These are phyloP conservation scores for Diatrype stigma DNA, from an alignment of 2,329 filamentous ascomycete genomes.

Conservation along the genomic window DNA sequence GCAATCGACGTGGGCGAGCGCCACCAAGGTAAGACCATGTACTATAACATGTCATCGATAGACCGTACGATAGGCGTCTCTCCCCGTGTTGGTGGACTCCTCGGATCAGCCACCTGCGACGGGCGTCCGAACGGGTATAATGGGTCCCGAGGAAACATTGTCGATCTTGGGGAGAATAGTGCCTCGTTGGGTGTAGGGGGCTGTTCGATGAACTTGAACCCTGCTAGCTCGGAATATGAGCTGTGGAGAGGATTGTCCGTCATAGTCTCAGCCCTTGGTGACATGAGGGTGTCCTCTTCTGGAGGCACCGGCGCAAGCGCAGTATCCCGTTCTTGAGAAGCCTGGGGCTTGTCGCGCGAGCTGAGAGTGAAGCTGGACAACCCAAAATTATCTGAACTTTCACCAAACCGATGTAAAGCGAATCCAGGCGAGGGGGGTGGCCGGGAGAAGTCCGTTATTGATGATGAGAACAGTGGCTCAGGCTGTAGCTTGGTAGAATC, in stretches of 20 bases:
- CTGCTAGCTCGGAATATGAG: conserved; percentile 36
- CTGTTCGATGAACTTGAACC: conserved; percentile 49
- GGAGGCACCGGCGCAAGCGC: conserved; percentile 31
- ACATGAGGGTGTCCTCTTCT: conserved; percentile 58
- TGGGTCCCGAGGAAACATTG: conserved; percentile 50
- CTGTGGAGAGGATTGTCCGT: conserved; percentile 62
- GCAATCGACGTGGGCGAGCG: no score
- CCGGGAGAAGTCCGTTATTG: conserved; percentile 25
- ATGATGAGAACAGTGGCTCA: conserved; percentile 16
- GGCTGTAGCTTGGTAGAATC: conserved; percentile 5
- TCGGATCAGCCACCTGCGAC: conserved; percentile 56
- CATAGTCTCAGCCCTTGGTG: conserved; percentile 69
- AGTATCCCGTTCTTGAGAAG: conserved; percentile 31
- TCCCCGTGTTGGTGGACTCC: conserved; percentile 70
- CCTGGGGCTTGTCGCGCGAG: conserved; percentile 16
- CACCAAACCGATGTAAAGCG: conserved; percentile 33
- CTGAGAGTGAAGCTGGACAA: conserved; percentile 35
- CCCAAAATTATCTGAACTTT: conserved; percentile 35
- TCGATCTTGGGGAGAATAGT: conserved; percentile 49
- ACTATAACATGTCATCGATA: conserved; percentile 71
- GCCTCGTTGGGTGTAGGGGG: conserved; percentile 49
- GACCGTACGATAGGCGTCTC: conserved; percentile 72
- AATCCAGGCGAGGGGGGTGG: conserved; percentile 37
- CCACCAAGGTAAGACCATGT: no score
- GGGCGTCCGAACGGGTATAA: conserved; percentile 50